phyloP scores from a whole-genome alignment of 768 basidiomycete species.

The Daedaleopsis sinensis region DNA sequence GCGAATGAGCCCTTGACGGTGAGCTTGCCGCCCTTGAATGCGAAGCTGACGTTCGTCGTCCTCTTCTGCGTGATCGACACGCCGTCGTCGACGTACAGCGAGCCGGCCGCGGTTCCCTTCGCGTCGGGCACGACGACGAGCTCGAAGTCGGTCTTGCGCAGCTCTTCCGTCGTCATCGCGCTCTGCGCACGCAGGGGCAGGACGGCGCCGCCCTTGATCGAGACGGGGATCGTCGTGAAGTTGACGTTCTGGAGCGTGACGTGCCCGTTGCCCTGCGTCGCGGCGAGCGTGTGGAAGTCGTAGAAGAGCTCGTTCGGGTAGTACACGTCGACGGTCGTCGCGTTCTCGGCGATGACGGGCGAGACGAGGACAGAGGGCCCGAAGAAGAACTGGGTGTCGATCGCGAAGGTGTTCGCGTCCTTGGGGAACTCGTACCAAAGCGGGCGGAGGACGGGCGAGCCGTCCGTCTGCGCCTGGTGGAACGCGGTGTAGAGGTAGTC shows the following conservation, averaged over 20 bases:
- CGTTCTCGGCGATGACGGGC: slow-evolving; percentile 63
- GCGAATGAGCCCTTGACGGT: slow-evolving; percentile 34
- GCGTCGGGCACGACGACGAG: slow-evolving; percentile 60
- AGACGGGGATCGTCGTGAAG: slow-evolving; percentile 61
- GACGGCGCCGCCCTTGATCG: slow-evolving; percentile 62
- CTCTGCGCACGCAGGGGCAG: slow-evolving; percentile 57
- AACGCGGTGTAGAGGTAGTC: slow-evolving; percentile 77
- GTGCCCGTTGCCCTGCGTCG: slow-evolving; percentile 46
- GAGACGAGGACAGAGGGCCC: slow-evolving; percentile 70
- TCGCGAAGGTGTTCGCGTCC: slow-evolving; percentile 56
- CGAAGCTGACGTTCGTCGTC: slow-evolving; percentile 35
- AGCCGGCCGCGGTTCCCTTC: slow-evolving; percentile 53
- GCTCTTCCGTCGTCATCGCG: slow-evolving; percentile 61
- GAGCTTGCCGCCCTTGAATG: slow-evolving; percentile 31
- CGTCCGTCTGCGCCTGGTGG: slow-evolving; percentile 57
- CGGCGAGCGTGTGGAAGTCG: slow-evolving; percentile 55
- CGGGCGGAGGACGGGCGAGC: slow-evolving; percentile 68
- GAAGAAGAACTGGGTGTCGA: slow-evolving; percentile 73
- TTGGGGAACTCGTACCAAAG: slow-evolving; percentile 70
- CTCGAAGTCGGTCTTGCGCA: slow-evolving; percentile 60
- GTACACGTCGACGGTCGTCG: slow-evolving; percentile 62
- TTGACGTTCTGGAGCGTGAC: slow-evolving; percentile 47
- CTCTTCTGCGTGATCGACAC: slow-evolving; percentile 42
- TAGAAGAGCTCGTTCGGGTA: slow-evolving; percentile 69
- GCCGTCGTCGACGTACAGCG: slow-evolving; percentile 68